Base-by-base conservation (phyloP, 2,329 filamentous ascomycete species). In the Colletotrichum magnum region DNA sequence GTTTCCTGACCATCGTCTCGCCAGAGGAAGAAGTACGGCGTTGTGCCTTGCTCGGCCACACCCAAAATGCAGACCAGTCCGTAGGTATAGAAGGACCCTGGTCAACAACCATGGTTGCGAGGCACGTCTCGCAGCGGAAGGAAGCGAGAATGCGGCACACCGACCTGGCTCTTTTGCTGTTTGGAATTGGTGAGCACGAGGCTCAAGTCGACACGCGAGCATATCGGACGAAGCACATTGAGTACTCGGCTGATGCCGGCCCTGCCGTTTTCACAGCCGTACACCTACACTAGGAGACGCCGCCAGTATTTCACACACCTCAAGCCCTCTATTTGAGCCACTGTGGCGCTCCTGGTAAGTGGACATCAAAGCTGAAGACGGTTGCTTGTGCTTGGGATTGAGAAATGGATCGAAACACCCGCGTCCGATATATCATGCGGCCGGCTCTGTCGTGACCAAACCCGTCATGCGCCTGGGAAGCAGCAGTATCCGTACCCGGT, bases 171-270 rank as follows among this genome's bases (percentile, higher is more conserved):
- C 36, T 47, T n/a, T 21, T 26, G 21, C 12, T 21, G 26, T 54
- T 53, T 54, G 47, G 47, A 28, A 45, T 64, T 21, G 45, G 18
- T 26, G 28, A 48, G 50, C 50, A 67, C 62, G 50, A 67, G 63
- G 67, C 36, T 26, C 16, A 45, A 41, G 7, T 26, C 52, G 50
- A 45, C 43, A 67, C 67, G 51, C 26, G 32, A 39, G 12, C 10
- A 52, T 18, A 57, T 57, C 50, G 21, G 67, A 69, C 63, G 51
- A 36, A 41, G 32, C 28, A 39, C 39, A 47, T 54, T n/a, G 32
- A 36, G 16, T 13, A 41, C 28, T 13, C 13, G 28, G 26, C 36
- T 39, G 47, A 51, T 24, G 13, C n/a, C 18, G 28, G n/a, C 16
- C 28, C n/a, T 41, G 50, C 43, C 41, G 13, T 32, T 36, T 41